Base-by-base conservation (phyloP, 2,329 filamentous ascomycete species). In the Aspergillus tamarii region DNA sequence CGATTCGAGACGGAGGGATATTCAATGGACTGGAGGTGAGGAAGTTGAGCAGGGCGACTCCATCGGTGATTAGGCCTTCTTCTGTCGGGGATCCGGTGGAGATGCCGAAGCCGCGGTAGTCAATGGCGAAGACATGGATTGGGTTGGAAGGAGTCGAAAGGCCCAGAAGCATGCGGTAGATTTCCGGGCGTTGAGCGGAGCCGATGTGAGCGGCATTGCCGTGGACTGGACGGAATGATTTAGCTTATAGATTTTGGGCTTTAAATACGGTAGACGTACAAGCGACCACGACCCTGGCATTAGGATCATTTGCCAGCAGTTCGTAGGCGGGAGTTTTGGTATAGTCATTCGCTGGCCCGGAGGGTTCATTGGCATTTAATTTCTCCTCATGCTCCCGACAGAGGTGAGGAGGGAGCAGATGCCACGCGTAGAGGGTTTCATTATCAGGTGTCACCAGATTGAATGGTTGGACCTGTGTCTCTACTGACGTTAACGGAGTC, bases 381-480 rank as follows among this genome's bases (percentile, higher is more conserved):
- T 81, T 80, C 26, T 83, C 79, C 72, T 96, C 91, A 70, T 96
- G 85, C 68, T 90, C 84, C 8, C 88, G 82, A 75, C 96, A 96
- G 0, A 92, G 81, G 58, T 90, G 88, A 8, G 96, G 79, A 0
- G 94, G 94, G 56, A 97, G 81, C 60, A 98, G 85, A 73, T 97
- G 94, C 94, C 94, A 98, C 30, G 91, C 91, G 74, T 95, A 96
- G 21, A 98, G 81, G 2, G 83, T 87, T 76, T 94, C 89, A 45
- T 88, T 87, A 75, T 97, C 94, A 1, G 87, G 82, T 0, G 93
- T 95, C 4, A 80, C 81, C 43, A 98, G 79, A 55, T 87, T 88
- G 76, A 98, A 97, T 0, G 94, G 91, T 7, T 92, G 93, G 3
- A 96, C 91, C 80, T 98, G 94, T 70, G 93, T 93, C 74, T 88